Conservation (phyloP, 345 rosid species). For the Syzygium oleosum region DNA sequence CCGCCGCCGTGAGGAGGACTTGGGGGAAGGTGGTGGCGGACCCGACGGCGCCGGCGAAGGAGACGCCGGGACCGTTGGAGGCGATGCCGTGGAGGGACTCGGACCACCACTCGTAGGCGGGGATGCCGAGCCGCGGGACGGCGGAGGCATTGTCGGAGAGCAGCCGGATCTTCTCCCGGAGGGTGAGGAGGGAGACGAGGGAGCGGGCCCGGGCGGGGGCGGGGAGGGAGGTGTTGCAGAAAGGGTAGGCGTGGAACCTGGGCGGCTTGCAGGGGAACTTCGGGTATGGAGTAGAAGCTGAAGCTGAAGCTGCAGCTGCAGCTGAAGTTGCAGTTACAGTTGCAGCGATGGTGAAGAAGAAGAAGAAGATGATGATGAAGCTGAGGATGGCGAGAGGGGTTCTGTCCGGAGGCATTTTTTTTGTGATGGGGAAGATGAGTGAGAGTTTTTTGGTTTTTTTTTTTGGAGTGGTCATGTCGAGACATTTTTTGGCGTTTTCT, state of each 20-base stretch:
- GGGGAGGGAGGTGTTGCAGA: slow-evolving; percentile 67
- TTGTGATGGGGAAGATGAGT: not conserved
- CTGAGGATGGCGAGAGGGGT: not conserved
- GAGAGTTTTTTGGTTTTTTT: not conserved
- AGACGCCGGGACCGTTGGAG: slow-evolving; percentile 76
- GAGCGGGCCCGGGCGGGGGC: slow-evolving; percentile 41
- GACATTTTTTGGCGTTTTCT: not conserved
- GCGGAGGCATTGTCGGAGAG: slow-evolving; percentile 65
- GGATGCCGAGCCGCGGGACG: slow-evolving; percentile 73
- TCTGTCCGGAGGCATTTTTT: not conserved
- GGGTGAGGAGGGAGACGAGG: slow-evolving; percentile 62
- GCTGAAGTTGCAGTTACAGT: not conserved
- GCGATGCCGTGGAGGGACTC: slow-evolving; percentile 92
- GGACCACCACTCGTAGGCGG: slow-evolving; percentile 92
- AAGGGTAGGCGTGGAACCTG: slow-evolving; percentile 30
- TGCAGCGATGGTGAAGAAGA: not conserved
- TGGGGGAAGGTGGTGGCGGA: slow-evolving; percentile 86
- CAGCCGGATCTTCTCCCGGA: slow-evolving; percentile 60
- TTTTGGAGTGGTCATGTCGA: not conserved
- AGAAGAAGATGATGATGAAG: not conserved
- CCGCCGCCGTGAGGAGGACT: slow-evolving; percentile 57
- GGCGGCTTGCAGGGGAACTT: slow-evolving; percentile 60
- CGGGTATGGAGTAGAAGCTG: not conserved
- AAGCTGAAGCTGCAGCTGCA: not conserved
- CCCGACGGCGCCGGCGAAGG: slow-evolving; percentile 55